Base-by-base conservation (phyloP, 2,329 filamentous ascomycete genomes). In the Phaeomoniella chlamydospora region DNA sequence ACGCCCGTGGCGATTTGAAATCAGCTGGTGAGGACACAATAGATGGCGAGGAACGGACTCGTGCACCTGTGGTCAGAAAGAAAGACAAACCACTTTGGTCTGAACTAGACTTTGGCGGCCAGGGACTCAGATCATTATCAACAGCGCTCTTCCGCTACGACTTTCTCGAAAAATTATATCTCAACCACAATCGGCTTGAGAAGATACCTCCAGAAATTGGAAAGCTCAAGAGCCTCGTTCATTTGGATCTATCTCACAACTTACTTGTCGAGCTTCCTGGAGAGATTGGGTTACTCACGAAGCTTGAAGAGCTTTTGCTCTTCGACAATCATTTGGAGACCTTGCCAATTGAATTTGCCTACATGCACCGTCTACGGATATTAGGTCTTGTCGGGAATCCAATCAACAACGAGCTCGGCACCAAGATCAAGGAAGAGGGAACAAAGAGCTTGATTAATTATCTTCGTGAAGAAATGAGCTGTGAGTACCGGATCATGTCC, bases 281-380 rank as follows among this genome's bases (percentile, higher is more conserved):
- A 14, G 88, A 98, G 62, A 75, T 98, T 41, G 90, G 90, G 52
- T 96, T 96, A 88, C 85, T 94, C 49, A 90, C 87, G 17, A 90
- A 87, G 46, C 66, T 98, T 37, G 86, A 84, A 59, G 77, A 82
- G 45, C 68, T 98, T 4, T 65, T 87, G 17, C 67, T 94, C 2
- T 94, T 94, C 55, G 86, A 94, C 62, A 98, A 98, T 57, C 72
- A 82, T 43, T 79, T 98, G 37, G 74, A 74, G 41, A 77, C 74
- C 15, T 67, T 98, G 16, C 90, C 90, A 1, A 80, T 70, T 49
- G 87, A 96, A 56, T 64, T 98, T 40, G 90, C 90, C 4, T 90
- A 85, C 18, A 66, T 98, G 14, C 88, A 87, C 57, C 76, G 86
- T 43, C 61, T 98, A 45, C 86, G 96, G 43, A 76, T 87, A 54